Evolutionary conservation across 1,284 basidiomycete genomes (phyloP).

Genomic region (Chalciporus sp.): DNA sequence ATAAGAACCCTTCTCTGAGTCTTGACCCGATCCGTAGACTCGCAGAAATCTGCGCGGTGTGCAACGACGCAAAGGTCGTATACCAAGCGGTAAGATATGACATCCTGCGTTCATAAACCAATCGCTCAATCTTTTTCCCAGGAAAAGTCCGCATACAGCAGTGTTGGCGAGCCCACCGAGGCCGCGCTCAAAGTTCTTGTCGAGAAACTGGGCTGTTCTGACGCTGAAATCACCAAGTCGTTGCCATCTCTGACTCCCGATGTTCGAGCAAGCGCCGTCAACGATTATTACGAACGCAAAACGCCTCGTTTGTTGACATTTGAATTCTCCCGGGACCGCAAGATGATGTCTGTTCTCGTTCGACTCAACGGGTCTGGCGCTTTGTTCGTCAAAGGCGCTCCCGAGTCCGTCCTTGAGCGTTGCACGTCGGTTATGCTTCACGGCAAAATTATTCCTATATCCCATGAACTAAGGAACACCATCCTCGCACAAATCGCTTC

Average conservation of each 20-base stretch:
- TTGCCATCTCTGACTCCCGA: conserved; percentile 59
- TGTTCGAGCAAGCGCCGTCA: conserved; percentile 80
- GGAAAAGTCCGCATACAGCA: conserved; percentile 81
- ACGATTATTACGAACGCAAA: conserved; percentile 75
- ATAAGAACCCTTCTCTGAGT: conserved; percentile 60
- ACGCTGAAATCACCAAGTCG: conserved; percentile 55
- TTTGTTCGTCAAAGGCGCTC: conserved; percentile 93
- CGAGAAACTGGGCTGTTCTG: conserved; percentile 80
- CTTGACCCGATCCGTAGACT: conserved; percentile 80
- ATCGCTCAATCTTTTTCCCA: conserved; percentile 36
- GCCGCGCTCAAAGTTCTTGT: conserved; percentile 92
- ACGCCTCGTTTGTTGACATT: conserved; percentile 89
- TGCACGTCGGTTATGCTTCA: conserved; percentile 78
- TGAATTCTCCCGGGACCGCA: conserved; percentile 97
- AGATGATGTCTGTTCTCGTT: conserved; percentile 97
- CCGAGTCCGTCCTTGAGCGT: conserved; percentile 91
- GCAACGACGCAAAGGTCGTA: conserved; percentile 91
- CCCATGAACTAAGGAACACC: conserved; percentile 57
- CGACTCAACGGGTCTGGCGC: conserved; percentile 60
- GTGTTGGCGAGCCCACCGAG: conserved; percentile 96
- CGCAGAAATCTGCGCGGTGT: conserved; percentile 88
- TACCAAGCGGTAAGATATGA: conserved; percentile 67
- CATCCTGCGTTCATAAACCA: not conserved
- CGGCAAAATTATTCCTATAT: conserved; percentile 67
- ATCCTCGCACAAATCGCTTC: conserved; percentile 69